Conservation (phyloP, 345 rosid species). For the Populus alba region DNA sequence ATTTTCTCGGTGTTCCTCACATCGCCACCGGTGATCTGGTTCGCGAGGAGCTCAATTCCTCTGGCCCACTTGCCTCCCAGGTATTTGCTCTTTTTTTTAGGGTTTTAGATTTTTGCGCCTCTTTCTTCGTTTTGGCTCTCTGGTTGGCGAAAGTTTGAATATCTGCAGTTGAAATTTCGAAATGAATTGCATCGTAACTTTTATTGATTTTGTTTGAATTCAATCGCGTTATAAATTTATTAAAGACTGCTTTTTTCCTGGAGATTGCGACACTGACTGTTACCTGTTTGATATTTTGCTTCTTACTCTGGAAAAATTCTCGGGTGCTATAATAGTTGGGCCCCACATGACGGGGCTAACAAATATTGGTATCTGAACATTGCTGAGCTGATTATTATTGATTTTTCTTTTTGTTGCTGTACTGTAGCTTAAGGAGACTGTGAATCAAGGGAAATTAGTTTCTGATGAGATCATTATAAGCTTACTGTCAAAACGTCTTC, state of each 20-base stretch:
- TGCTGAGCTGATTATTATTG: not conserved
- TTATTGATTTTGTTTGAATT: not conserved
- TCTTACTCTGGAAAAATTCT: not conserved
- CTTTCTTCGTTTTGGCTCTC: not conserved
- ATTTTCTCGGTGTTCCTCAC: conserved; percentile 82
- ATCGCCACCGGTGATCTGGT: conserved; percentile 99
- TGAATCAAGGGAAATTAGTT: conserved; percentile 78
- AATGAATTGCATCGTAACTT: not conserved
- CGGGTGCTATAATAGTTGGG: not conserved
- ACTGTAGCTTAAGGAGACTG: conserved; percentile 75
- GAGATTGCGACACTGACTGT: not conserved
- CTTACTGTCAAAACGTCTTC: conserved; percentile 74
- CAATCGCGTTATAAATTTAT: not conserved
- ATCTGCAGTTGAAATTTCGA: not conserved
- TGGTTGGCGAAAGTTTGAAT: not conserved
- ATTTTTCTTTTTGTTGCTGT: conserved; percentile 6
- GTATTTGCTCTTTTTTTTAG: conserved; percentile 24
- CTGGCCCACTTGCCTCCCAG: conserved; percentile 76
- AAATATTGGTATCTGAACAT: not conserved
- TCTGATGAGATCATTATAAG: conserved; percentile 84
- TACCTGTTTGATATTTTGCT: not conserved
- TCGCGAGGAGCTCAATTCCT: conserved; percentile 80
- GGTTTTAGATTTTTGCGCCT: not conserved
- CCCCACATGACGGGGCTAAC: not conserved
- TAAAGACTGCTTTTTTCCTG: not conserved